phyloP scores from a whole-genome alignment of 352 stramenopile species.

The Phytophthora fragariaefolia region DNA sequence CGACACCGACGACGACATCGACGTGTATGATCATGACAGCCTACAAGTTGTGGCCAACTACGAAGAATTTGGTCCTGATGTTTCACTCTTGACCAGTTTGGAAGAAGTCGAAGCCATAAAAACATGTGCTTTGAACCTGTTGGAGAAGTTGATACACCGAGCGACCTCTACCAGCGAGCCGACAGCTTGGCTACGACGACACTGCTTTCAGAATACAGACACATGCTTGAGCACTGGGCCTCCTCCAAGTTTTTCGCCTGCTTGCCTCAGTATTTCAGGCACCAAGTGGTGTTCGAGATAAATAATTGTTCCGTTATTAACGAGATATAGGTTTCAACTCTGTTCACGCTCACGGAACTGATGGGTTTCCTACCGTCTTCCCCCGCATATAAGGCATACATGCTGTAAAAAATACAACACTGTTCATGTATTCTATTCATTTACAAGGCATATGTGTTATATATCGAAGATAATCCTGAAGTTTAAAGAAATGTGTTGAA shows the following conservation, averaged over 20 bases:
- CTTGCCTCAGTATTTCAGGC: too few species aligned
- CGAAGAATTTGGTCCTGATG: background rate
- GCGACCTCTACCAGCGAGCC: background rate
- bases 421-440: slow-evolving; percentile 3
- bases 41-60: background rate
- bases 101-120: background rate
- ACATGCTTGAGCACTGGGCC: background rate
- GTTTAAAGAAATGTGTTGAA: background rate
- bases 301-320: background rate
- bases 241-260: background rate
- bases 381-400: too few species aligned
- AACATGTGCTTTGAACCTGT: background rate
- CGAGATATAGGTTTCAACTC: background rate
- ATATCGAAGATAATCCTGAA: slow-evolving; percentile 4
- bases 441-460: slow-evolving; percentile 9
- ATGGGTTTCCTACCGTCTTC: background rate
- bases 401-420: too few species aligned
- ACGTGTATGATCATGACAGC: background rate
- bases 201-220: background rate
- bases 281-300: background rate
- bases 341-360: background rate
- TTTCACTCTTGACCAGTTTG: background rate
- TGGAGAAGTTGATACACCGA: background rate
- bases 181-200: background rate
- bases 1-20: background rate